These are phyloP conservation scores for Macrophomina tecta DNA, from an alignment of 2,329 filamentous ascomycete genomes.

Conservation along the genomic window DNA sequence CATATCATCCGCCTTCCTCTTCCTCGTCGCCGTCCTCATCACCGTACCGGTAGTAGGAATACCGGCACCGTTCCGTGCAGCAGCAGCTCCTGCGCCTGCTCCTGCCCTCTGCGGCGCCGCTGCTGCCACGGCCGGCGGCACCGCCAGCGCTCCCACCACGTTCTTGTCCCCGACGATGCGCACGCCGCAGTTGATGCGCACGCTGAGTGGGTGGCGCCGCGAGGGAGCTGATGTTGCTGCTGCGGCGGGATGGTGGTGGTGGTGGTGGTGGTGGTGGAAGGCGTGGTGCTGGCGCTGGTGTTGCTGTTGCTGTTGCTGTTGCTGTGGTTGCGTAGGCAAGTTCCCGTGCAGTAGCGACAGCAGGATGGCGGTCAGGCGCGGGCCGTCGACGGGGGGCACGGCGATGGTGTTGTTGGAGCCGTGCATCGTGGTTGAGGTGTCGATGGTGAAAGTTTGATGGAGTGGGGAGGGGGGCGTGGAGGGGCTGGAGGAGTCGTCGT, in stretches of 20 bases:
- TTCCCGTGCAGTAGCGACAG: slow-evolving; percentile 52
- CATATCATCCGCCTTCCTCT: slow-evolving; percentile 8
- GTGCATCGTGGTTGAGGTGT: slow-evolving; percentile 54
- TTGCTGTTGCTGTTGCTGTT: slow-evolving; percentile 7
- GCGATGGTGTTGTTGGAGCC: slow-evolving; percentile 59
- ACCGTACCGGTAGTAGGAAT: not conserved
- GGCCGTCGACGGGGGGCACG: slow-evolving; percentile 50
- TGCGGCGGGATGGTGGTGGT: not conserved
- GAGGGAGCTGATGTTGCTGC: not conserved
- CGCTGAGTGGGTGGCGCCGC: not conserved
- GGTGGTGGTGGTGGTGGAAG: not conserved
- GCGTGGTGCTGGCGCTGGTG: not conserved
- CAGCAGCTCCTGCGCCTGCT: not conserved
- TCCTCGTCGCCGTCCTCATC: not conserved
- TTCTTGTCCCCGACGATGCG: slow-evolving; percentile 53
- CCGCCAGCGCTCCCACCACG: slow-evolving; percentile 32
- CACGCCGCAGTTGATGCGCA: slow-evolving; percentile 28
- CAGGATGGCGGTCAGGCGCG: slow-evolving; percentile 53
- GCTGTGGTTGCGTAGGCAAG: slow-evolving; percentile 29
- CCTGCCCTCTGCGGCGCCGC: not conserved
- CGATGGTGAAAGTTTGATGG: slow-evolving; percentile 52
- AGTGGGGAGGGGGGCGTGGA: slow-evolving; percentile 6
- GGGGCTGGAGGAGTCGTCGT: slow-evolving; percentile 20
- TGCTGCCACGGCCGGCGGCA: not conserved
- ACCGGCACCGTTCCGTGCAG: not conserved